phyloP scores from a whole-genome alignment of 2,329 filamentous ascomycete species.

The Colletotrichum agaves region DNA sequence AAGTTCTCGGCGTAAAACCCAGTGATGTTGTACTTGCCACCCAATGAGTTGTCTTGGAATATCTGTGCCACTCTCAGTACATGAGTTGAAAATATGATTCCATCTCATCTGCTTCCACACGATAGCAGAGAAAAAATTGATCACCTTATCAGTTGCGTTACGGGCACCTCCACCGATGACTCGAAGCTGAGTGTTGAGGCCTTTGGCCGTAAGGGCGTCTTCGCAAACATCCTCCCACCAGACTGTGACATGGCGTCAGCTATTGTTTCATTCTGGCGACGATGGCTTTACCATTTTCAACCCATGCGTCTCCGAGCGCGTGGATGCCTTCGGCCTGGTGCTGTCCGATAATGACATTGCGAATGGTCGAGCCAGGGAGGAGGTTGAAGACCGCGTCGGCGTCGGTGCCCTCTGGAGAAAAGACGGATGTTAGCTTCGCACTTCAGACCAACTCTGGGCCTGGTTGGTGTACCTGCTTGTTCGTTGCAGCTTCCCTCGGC shows the following conservation, averaged over 20 bases:
- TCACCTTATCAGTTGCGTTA: constrained; percentile 45
- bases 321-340: constrained; percentile 49
- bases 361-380: constrained; percentile 48
- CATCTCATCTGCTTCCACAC: no score
- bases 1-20: constrained; percentile 45
- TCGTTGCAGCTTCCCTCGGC: constrained; percentile 54
- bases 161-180: constrained; percentile 44
- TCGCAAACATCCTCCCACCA: constrained; percentile 48
- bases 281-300: constrained; percentile 42
- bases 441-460: not conserved
- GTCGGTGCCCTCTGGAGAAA: constrained; percentile 49
- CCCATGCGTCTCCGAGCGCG: constrained; percentile 45
- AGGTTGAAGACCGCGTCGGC: constrained; percentile 54
- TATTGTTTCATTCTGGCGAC: accelerated
- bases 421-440: not conserved
- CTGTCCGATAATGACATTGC: constrained; percentile 52
- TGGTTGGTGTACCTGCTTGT: constrained; percentile 42
- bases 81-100: no score
- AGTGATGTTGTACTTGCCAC: constrained; percentile 46
- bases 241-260: constrained; percentile 29
- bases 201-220: constrained; percentile 44
- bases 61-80: constrained; percentile 34
- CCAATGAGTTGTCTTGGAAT: constrained; percentile 45
- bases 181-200: constrained; percentile 44
- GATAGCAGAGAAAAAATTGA: no score